These are phyloP conservation scores for Vigna nakashimae DNA, from an alignment of 306 rosid genomes.

Conservation along the genomic window DNA sequence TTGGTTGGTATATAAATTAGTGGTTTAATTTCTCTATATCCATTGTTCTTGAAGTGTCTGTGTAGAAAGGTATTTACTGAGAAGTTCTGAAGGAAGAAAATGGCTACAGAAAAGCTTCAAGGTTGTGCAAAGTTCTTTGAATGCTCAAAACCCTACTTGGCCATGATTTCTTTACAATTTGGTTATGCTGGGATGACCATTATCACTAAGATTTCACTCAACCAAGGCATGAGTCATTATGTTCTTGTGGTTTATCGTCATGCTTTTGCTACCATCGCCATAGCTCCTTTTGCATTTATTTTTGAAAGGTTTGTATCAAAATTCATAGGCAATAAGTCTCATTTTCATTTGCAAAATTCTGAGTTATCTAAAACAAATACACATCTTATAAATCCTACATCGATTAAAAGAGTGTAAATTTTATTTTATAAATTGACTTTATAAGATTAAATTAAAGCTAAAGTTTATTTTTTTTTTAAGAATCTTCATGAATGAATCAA, in stretches of 20 bases:
- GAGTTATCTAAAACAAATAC: too few relatives aligned
- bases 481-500: too few relatives aligned
- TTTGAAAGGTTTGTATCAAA: constrained; percentile 67
- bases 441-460: too few relatives aligned
- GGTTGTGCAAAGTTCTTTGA: constrained; percentile 55
- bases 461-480: too few relatives aligned
- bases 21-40: not conserved
- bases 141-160: constrained; percentile 78
- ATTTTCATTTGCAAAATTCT: too few relatives aligned
- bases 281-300: constrained; percentile 79
- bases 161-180: constrained; percentile 87
- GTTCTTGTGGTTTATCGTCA: constrained; percentile 95
- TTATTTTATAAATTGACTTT: too few relatives aligned
- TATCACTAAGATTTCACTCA: constrained; percentile 85
- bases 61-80: not conserved
- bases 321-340: too few relatives aligned
- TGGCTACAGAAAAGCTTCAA: constrained; percentile 41
- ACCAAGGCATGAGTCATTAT: constrained; percentile 93
- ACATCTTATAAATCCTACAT: too few relatives aligned
- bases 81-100: constrained; percentile 14
- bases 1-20: constrained; percentile 56
- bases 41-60: constrained; percentile 44
- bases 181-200: constrained; percentile 97
- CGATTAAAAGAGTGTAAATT: too few relatives aligned
- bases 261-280: constrained; percentile 73